Base-by-base conservation (phyloP, 768 basidiomycete genomes). In the Suillus luteus region DNA sequence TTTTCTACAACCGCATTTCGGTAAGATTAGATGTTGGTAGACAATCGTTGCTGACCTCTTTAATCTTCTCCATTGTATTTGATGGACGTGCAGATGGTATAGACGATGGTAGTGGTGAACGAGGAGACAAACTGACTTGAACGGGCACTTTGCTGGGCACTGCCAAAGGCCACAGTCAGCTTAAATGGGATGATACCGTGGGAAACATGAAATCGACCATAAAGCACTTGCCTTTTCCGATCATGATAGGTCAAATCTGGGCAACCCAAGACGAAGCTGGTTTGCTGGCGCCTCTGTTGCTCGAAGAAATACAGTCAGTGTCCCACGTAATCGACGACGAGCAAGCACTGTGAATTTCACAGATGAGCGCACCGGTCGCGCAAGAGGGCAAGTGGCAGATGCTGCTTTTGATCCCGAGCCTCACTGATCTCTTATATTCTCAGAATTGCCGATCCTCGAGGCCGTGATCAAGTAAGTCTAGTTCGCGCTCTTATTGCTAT, bases 381-480 rank as follows among this genome's bases (percentile, higher is more conserved):
- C 92, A 92, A 70, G 90, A 93, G 84, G 92, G 92, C 90, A 68
- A 67, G 79, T 71, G 65, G 24, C 67, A 41, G 59, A 24, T 65
- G 55, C 54, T 66, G 68, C 62, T 67, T 65, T 63, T 24, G 38
- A 33, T 61, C 62, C 65, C 64, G 49, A 60, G 62, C 62, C 27
- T 22, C 62, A 62, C 64, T 62, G 62, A 66, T 51, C 58, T 71
- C 59, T 72, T 73, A 71, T 75, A 70, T 62, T 73, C 33, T 72
- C 79, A 89, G 96, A 99, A 81, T 82, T 95, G 66, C 89, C 93
- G 64, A 93, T 99, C 76, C 89, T 99, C 72, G 96, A 99, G 83
- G 85, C 91, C 37, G 86, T 99, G 68, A 95, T 97, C 78, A 91
- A 92, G 95, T 95, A 49, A 17, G 67, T 69, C 59, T 79, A 73